Percentiles rank a stretch among this genome's conserved stretches.
phyloP scores from a whole-genome alignment of 306 rosid species.

The Cicer cuneatum region DNA sequence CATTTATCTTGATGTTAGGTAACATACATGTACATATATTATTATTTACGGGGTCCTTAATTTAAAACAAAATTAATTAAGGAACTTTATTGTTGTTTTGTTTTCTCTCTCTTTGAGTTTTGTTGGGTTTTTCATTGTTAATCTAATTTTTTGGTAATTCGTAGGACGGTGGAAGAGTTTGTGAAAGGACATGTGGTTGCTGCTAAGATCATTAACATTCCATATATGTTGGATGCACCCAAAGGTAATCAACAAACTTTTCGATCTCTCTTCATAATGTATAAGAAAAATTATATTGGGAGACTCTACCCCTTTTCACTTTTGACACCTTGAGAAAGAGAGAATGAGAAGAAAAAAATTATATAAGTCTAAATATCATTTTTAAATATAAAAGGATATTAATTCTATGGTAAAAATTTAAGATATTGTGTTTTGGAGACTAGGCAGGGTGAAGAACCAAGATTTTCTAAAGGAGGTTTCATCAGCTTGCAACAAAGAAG shows the following conservation, averaged over 20 bases:
- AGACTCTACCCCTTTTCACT: too few relatives aligned
- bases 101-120: background rate
- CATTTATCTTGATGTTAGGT: conserved; percentile 82
- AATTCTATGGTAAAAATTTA: background rate
- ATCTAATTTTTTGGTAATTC: conserved; percentile 17
- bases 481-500: conserved; percentile 66
- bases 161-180: conserved; percentile 82
- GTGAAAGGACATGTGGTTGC: conserved; percentile 65
- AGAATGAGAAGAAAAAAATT: too few relatives aligned
- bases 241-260: conserved; percentile 54
- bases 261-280: background rate
- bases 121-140: background rate
- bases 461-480: conserved; percentile 63
- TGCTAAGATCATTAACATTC: conserved; percentile 71
- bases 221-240: conserved; percentile 69
- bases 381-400: too few relatives aligned
- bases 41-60: too few relatives aligned
- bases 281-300: too few relatives aligned
- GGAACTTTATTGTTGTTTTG: background rate
- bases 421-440: conserved; percentile 19
- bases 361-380: too few relatives aligned
- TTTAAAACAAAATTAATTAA: too few relatives aligned
- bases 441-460: conserved; percentile 78
- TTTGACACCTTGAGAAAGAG: too few relatives aligned
- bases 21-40: background rate